Evolutionary conservation across 352 stramenopile genomes (phyloP).

Genomic region (Phytophthora tentaculata): DNA sequence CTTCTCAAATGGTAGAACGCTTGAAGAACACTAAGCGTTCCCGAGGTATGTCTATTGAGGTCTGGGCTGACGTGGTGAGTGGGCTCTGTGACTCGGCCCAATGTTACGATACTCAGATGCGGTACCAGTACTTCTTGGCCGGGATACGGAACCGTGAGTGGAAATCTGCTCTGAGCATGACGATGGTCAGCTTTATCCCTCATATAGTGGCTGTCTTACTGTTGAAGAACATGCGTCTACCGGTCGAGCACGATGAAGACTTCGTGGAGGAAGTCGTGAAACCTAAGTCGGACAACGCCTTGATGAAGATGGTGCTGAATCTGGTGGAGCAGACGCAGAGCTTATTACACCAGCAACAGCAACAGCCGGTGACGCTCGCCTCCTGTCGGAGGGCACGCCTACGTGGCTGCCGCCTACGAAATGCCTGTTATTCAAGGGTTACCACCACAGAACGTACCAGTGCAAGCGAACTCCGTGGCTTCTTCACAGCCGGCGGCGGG

Average conservation of each 20-base stretch:
- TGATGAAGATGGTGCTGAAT: neutral
- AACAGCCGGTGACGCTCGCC: neutral
- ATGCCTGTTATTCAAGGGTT: neutral
- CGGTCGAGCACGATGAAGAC: neutral
- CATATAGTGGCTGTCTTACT: neutral
- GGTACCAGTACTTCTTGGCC: neutral
- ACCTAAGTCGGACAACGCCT: too few relatives aligned
- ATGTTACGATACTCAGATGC: too few relatives aligned
- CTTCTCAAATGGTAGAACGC: too few relatives aligned
- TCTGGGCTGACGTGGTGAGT: too few relatives aligned
- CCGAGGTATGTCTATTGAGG: too few relatives aligned
- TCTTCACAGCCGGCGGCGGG: neutral
- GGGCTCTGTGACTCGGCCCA: too few relatives aligned
- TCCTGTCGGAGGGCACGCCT: too few relatives aligned
- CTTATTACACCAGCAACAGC: neutral
- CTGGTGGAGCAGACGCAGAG: neutral
- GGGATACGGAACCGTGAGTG: neutral
- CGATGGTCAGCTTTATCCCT: neutral
- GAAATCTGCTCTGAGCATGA: neutral
- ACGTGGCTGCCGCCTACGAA: neutral
- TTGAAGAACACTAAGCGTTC: too few relatives aligned
- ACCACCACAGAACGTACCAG: neutral
- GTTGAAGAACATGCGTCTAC: conserved; percentile 4
- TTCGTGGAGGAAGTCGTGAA: neutral
- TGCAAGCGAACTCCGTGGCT: neutral